phyloP scores from a whole-genome alignment of 805 yeast species.

The Pichia californica region DNA sequence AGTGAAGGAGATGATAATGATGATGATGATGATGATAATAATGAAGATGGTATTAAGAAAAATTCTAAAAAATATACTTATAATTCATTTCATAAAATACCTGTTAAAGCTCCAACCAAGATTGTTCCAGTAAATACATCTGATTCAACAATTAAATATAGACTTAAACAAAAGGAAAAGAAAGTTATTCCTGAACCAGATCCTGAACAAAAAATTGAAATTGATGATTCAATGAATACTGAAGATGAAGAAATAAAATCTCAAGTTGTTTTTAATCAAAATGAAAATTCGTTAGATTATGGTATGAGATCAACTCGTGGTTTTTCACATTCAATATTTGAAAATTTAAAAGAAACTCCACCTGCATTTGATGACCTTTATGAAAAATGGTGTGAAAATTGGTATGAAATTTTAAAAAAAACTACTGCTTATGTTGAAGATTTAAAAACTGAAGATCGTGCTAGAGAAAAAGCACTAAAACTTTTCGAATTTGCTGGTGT shows the following conservation, averaged over 20 bases:
- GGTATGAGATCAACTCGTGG: slow-evolving; percentile 12
- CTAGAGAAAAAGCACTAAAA: slow-evolving; percentile 36
- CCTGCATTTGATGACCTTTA: slow-evolving; percentile 33
- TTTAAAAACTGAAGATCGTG: slow-evolving; percentile 32
- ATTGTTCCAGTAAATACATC: neutral
- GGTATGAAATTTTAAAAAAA: slow-evolving; percentile 44
- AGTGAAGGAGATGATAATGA: slow-evolving; percentile 25
- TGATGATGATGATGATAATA: neutral
- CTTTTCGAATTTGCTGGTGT: slow-evolving; percentile 46
- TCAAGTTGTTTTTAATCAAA: slow-evolving; percentile 3
- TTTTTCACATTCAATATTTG: slow-evolving; percentile 23
- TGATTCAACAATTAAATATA: neutral
- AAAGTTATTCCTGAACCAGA: too few species aligned
- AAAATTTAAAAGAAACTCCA: slow-evolving; percentile 31
- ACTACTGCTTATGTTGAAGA: slow-evolving; percentile 43
- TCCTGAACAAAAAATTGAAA: too few species aligned
- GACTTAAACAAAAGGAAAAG: neutral
- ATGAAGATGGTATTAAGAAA: neutral
- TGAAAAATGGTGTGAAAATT: slow-evolving; percentile 44
- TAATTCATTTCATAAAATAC: too few species aligned
- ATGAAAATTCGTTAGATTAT: slow-evolving; percentile 4
- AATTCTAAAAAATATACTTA: too few species aligned
- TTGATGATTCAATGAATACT: neutral
- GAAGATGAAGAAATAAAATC: neutral
- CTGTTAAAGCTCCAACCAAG: neutral